A percentile compares a stretch with the other conserved stretches of the same genome.
Evolutionary conservation across 2,329 filamentous ascomycete genomes (phyloP).

Genomic region (Trichoderma lentiforme): DNA sequence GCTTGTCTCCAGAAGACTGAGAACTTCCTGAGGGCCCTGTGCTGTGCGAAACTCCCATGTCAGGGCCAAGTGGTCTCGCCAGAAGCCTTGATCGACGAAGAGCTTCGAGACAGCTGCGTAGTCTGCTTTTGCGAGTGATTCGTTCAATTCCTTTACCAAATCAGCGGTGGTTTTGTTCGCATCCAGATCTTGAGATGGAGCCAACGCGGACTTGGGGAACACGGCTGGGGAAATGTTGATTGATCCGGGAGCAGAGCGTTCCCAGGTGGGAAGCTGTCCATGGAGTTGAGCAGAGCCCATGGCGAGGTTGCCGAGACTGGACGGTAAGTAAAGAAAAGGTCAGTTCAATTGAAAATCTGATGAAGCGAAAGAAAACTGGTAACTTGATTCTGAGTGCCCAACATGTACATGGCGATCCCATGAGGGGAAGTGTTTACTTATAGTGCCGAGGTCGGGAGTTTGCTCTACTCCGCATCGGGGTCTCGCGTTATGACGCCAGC

Average conservation of each 20-base stretch:
- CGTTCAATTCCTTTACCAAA: slow-evolving; percentile 41
- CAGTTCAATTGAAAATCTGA: neutral
- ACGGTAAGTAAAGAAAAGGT: neutral
- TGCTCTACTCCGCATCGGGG: neutral
- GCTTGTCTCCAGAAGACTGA: slow-evolving; percentile 35
- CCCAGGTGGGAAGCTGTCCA: neutral
- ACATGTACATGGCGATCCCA: neutral
- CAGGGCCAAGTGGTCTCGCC: slow-evolving; percentile 57
- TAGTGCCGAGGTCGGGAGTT: neutral
- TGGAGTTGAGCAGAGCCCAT: slow-evolving; percentile 3
- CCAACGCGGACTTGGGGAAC: slow-evolving; percentile 35
- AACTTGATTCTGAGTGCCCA: neutral
- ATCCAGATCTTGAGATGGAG: slow-evolving; percentile 28
- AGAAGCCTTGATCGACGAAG: slow-evolving; percentile 48
- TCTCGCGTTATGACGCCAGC: neutral
- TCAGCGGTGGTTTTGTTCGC: slow-evolving; percentile 36
- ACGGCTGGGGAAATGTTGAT: slow-evolving; percentile 49
- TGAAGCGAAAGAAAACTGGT: neutral
- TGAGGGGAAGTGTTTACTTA: neutral
- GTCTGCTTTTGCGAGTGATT: slow-evolving; percentile 36
- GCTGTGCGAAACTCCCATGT: slow-evolving; percentile 55
- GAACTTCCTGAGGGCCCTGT: slow-evolving; percentile 41
- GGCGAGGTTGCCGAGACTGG: neutral
- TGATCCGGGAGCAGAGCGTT: slow-evolving; percentile 39
- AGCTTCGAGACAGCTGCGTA: slow-evolving; percentile 34